Conservation (phyloP, 305 asterid genomes). For the Rubia peregrina region DNA sequence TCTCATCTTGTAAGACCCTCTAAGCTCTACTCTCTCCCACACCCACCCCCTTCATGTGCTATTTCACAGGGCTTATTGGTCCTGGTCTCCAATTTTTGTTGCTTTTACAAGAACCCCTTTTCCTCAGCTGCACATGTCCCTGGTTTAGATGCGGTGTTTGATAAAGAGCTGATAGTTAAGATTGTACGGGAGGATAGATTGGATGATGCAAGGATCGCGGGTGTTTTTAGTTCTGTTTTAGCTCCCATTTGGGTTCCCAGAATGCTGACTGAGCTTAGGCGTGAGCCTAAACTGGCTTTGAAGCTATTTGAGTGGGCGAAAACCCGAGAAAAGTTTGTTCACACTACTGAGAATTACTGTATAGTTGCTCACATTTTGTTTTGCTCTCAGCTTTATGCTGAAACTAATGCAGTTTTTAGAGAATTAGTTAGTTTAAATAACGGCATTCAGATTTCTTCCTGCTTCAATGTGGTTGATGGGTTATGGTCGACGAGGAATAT, state of each 20-base stretch:
- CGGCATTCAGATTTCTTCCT: constrained; percentile 21
- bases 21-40: constrained; percentile 1
- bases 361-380: constrained; percentile 73
- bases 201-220: constrained; percentile 42
- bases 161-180: constrained; percentile 31
- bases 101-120: constrained; percentile 32
- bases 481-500: constrained; percentile 67
- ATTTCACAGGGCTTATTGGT: constrained; percentile 35
- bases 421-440: constrained; percentile 39
- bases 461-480: constrained; percentile 43
- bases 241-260: constrained; percentile 60
- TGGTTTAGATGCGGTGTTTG: constrained; percentile 24
- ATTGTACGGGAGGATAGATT: constrained; percentile 51
- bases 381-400: constrained; percentile 63
- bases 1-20: constrained; percentile 36
- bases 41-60: constrained; percentile 18
- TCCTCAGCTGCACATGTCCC: constrained; percentile 25
- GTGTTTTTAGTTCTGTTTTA: constrained; percentile 38
- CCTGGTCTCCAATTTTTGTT: constrained; percentile 30
- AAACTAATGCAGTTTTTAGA: constrained; percentile 47
- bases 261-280: constrained; percentile 46
- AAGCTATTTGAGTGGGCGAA: constrained; percentile 68
- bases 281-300: constrained; percentile 66
- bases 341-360: constrained; percentile 59
- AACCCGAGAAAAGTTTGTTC: constrained; percentile 36